A percentile compares a stretch with the other conserved stretches of the same genome.
These are phyloP conservation scores for Pichia cabralensis DNA, from an alignment of 805 yeast species.

Conservation along the genomic window DNA sequence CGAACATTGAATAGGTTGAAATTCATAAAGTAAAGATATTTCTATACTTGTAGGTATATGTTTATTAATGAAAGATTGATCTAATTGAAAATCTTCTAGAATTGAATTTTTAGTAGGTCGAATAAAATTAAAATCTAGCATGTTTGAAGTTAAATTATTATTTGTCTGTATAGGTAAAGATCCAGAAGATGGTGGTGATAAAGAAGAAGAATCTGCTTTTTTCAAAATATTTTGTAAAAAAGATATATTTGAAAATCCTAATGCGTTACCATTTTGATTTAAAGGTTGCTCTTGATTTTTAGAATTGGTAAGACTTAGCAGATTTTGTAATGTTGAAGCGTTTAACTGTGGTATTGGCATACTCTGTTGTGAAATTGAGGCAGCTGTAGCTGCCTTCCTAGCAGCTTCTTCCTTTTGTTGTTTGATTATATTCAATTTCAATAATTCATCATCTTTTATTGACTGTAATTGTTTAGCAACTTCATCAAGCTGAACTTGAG, in stretches of 20 bases:
- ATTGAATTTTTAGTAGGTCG: slow-evolving; percentile 14
- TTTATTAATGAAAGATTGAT: slow-evolving; percentile 28
- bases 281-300: slow-evolving; percentile 4
- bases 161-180: too few relatives aligned
- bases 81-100: slow-evolving; percentile 17
- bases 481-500: slow-evolving; percentile 22
- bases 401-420: slow-evolving; percentile 10
- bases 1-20: slow-evolving; percentile 71
- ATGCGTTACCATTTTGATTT: slow-evolving; percentile 5
- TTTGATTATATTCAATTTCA: slow-evolving; percentile 18
- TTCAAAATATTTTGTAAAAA: slow-evolving; percentile 15
- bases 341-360: slow-evolving; percentile 6
- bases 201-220: not conserved
- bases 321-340: slow-evolving; percentile 12
- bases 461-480: slow-evolving; percentile 24
- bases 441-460: slow-evolving; percentile 26
- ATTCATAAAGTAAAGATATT: slow-evolving; percentile 38
- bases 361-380: not conserved
- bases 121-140: slow-evolving; percentile 15
- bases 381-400: slow-evolving; percentile 12
- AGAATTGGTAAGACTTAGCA: slow-evolving; percentile 5
- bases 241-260: slow-evolving; percentile 13
- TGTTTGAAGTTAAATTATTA: slow-evolving; percentile 16
- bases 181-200: not conserved
- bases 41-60: slow-evolving; percentile 28